Base-by-base conservation (phyloP, 2,329 filamentous ascomycete genomes). In the Cercospora brassicicola region DNA sequence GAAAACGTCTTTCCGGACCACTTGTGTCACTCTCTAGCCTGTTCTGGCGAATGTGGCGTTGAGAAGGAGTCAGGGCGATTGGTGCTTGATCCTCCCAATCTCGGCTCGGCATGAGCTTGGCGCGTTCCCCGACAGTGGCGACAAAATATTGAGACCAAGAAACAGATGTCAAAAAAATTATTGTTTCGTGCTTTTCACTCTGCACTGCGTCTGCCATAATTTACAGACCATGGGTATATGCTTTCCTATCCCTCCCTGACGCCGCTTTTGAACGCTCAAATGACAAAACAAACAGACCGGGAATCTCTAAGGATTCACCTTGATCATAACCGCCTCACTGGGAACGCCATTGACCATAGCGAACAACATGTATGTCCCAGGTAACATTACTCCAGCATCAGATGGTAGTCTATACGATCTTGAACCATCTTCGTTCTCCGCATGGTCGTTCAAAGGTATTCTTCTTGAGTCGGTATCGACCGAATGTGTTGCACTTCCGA, bases 381-480 rank as follows among this genome's bases (percentile, higher is more conserved):
- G 48, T n/a, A 55, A 55, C 23, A 55, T 55, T 13, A 55, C 48
- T 3, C 48, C 48, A 10, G 48, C 48, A 26, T 55, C 23, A 55
- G 48, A 55, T 15, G 48, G 48, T 55, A 55, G 9, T 18, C 48
- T 28, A 13, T 55, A 55, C n/a, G 48, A 55, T 2, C 48, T 26
- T n/a, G 48, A 28, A 3, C 48, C 48, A 55, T 55, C 48, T 13
- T 30, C 23, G 26, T 55, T 55, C 2, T 55, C 48, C 23, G 11
- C 48, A 55, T 28, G 23, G 13, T 55, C 48, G 13, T 55, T 55
- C 23, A 55, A 55, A 2, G 83, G 79, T 57, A 88, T 79, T 4
- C 86, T 81, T 30, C 86, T 77, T 77, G 88, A 86, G 73, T 89
- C 87, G 0, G 83, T 88, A 72, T 89, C 85, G 59, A 87, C 81